Percentiles rank a stretch among this genome's conserved stretches.
Evolutionary conservation across 805 yeast species (phyloP).

Genomic region (Candida rishiriensis): DNA sequence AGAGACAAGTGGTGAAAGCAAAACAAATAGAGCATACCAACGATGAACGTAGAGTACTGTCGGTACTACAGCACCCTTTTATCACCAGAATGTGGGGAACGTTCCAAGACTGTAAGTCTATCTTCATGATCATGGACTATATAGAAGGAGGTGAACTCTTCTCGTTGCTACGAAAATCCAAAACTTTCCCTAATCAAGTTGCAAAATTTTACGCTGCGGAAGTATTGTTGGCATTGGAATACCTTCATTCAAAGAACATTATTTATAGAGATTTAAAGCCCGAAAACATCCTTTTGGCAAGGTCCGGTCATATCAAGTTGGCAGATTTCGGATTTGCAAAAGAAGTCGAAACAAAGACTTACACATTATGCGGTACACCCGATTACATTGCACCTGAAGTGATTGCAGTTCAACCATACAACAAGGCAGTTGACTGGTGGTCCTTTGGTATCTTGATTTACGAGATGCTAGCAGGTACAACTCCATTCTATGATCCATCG

Average conservation of each 20-base stretch:
- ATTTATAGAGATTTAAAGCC: conserved; percentile 61
- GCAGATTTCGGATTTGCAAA: conserved; percentile 64
- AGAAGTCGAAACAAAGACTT: conserved; percentile 55
- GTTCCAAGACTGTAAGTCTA: conserved; percentile 51
- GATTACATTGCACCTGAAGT: conserved; percentile 65
- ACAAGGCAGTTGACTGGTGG: conserved; percentile 66
- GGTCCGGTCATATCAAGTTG: conserved; percentile 56
- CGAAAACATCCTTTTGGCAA: conserved; percentile 53
- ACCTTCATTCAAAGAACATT: conserved; percentile 52
- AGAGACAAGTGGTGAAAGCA: conserved; percentile 55
- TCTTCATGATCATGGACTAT: conserved; percentile 63
- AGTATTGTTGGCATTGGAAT: conserved; percentile 54
- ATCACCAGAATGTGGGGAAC: conserved; percentile 65
- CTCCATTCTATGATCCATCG: conserved; percentile 60
- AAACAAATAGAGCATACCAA: conserved; percentile 63
- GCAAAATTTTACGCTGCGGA: conserved; percentile 64
- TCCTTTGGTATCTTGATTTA: conserved; percentile 55
- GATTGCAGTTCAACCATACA: conserved; percentile 57
- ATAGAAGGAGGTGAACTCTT: conserved; percentile 63
- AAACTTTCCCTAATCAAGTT: conserved; percentile 58
- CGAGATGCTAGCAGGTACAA: conserved; percentile 61
- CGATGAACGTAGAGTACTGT: conserved; percentile 57
- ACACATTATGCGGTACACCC: conserved; percentile 62
- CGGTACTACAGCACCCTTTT: conserved; percentile 56
- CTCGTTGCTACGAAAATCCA: conserved; percentile 51